These are phyloP conservation scores for Rhytidiadelphus loreus DNA, from an alignment of 225 moss, liverwort and hornwort genomes.

Conservation along the genomic window DNA sequence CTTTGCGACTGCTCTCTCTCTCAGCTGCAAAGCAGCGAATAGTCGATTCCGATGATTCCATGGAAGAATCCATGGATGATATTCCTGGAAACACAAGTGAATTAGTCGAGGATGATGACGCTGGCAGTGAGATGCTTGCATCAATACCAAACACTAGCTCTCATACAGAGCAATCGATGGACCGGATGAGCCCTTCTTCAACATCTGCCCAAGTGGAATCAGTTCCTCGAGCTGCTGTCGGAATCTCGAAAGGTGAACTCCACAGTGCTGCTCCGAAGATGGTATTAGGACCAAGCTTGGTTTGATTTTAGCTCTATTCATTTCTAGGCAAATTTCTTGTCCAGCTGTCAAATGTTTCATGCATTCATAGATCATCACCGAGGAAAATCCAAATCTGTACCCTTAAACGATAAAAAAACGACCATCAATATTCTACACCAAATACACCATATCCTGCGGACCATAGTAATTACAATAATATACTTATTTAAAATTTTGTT, in stretches of 20 bases:
- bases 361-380: not conserved
- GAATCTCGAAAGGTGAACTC: slow-evolving; percentile 10
- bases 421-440: not conserved
- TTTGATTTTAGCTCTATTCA: not conserved
- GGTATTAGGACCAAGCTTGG: not conserved
- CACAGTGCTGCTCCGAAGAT: not conserved
- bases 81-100: slow-evolving; percentile 6
- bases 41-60: slow-evolving; percentile 16
- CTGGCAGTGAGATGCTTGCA: not conserved
- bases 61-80: not conserved
- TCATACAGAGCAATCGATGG: not conserved
- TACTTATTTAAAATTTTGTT: not conserved
- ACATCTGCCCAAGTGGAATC: not conserved
- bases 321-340: not conserved
- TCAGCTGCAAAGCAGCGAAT: slow-evolving; percentile 40
- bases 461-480: not conserved
- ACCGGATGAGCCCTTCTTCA: slow-evolving; percentile 5
- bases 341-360: not conserved
- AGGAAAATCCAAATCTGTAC: not conserved
- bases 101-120: slow-evolving; percentile 7
- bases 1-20: slow-evolving; percentile 25
- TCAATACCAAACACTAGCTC: not conserved
- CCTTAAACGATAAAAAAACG: not conserved
- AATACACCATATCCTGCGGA: not conserved
- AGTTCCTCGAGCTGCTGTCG: not conserved